Percentiles rank a stretch among this genome's conserved stretches.
Evolutionary conservation across 306 rosid species (phyloP).

Genomic region (Trifolium fragiferum): DNA sequence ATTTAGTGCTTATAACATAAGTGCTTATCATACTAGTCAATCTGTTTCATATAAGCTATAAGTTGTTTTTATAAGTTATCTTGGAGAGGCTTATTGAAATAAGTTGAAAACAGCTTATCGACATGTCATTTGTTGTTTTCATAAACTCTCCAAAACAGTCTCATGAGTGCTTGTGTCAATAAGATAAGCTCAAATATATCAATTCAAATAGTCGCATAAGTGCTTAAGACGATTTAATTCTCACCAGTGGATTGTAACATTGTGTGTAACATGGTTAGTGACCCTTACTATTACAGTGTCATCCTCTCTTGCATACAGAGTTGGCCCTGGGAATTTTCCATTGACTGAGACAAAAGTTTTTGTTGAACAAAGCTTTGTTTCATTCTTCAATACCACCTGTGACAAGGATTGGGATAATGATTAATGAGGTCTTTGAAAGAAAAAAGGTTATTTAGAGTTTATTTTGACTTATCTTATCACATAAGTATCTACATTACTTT

Average conservation of each 20-base stretch:
- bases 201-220: no score
- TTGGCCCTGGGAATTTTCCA: constrained; percentile 76
- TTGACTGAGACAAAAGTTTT: constrained; percentile 61
- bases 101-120: no score
- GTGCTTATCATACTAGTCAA: no score
- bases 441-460: background rate
- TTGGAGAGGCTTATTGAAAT: no score
- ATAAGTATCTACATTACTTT: background rate
- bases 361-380: constrained; percentile 65
- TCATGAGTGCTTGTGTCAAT: no score
- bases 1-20: no score
- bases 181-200: no score
- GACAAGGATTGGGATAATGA: background rate
- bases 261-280: constrained; percentile 62
- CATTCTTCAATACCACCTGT: constrained; percentile 69
- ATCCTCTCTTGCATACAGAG: constrained; percentile 72
- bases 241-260: constrained; percentile 80
- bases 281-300: constrained; percentile 68
- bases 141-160: no score
- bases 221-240: constrained; percentile 18
- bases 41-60: no score
- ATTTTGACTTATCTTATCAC: background rate
- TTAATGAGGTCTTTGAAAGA: background rate
- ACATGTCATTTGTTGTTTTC: no score
- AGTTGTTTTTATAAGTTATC: no score